A percentile compares a stretch with the other conserved stretches of the same genome.
Evolutionary conservation across 2,329 filamentous ascomycete species (phyloP).

Genomic region (Endocalyx cinctus): DNA sequence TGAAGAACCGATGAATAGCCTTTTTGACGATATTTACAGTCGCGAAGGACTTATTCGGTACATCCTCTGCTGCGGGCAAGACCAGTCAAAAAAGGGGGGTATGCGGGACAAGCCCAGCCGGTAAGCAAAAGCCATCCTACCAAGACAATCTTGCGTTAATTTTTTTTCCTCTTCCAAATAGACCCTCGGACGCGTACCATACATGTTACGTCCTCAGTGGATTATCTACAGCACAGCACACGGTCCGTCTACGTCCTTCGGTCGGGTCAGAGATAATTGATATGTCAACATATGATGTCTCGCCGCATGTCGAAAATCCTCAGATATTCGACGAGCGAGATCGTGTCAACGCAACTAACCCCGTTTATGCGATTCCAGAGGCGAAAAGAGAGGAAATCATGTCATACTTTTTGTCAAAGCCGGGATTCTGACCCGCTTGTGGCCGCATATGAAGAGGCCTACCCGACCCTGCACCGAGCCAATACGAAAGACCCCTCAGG

Average conservation of each 20-base stretch:
- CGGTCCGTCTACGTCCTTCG: conserved; percentile 32
- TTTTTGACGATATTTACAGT: conserved; percentile 52
- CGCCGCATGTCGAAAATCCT: conserved; percentile 47
- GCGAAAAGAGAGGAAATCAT: conserved; percentile 60
- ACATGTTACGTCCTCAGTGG: conserved; percentile 88
- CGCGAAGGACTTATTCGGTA: conserved; percentile 83
- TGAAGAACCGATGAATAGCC: conserved; percentile 28
- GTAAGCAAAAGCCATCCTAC: conserved; percentile 44
- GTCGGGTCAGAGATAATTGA: conserved; percentile 38
- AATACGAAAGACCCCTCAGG: conserved; percentile 21
- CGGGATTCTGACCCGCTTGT: conserved; percentile 45
- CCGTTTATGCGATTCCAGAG: conserved; percentile 79
- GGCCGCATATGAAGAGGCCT: conserved; percentile 29
- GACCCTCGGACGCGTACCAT: conserved; percentile 82
- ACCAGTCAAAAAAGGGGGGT: conserved; percentile 65
- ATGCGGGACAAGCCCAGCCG: conserved; percentile 91
- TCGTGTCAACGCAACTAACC: conserved; percentile 67
- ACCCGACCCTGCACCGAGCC: conserved; percentile 24
- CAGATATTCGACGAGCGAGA: conserved; percentile 69
- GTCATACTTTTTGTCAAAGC: conserved; percentile 58
- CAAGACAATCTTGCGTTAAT: conserved; percentile 7
- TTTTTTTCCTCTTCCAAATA: conserved; percentile 27
- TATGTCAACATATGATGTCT: conserved; percentile 33
- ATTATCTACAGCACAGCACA: conserved; percentile 75
- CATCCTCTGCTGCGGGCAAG: conserved; percentile 84